These are phyloP conservation scores for Myriangium duriaei DNA, from an alignment of 2,329 filamentous ascomycete genomes.

Conservation along the genomic window DNA sequence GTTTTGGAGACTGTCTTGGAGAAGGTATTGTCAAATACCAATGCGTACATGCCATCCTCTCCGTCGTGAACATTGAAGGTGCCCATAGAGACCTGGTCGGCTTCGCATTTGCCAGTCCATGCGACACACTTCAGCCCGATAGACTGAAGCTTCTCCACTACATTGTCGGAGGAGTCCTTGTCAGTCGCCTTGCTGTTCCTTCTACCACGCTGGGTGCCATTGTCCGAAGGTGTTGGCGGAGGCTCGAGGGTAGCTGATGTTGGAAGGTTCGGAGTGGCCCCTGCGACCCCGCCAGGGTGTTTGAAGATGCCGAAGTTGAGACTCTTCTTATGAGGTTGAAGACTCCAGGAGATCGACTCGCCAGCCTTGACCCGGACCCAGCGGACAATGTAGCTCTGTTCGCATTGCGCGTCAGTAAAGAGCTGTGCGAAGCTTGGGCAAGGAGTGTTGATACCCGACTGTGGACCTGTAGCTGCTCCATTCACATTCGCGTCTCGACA, in stretches of 20 bases:
- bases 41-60: conserved; percentile 83
- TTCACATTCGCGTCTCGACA: not conserved
- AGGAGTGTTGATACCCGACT: conserved; percentile 1
- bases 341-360: conserved; percentile 92
- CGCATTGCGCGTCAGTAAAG: conserved; percentile 7
- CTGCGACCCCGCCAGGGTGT: conserved; percentile 65
- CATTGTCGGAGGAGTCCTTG: conserved; percentile 44
- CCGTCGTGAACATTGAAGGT: conserved; percentile 65
- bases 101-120: conserved; percentile 92
- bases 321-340: conserved; percentile 96
- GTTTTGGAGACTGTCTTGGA: conserved; percentile 92
- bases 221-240: conserved; percentile 43
- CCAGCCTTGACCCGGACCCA: conserved; percentile 88
- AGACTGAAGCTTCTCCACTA: conserved; percentile 50
- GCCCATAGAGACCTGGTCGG: conserved; percentile 86
- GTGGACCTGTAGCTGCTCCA: conserved; percentile 10
- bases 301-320: conserved; percentile 98
- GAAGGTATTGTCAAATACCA: conserved; percentile 98
- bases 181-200: conserved; percentile 21
- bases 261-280: conserved; percentile 25
- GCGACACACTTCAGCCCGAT: conserved; percentile 51
- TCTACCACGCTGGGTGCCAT: conserved; percentile 37
- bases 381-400: conserved; percentile 88
- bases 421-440: not conserved
- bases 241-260: conserved; percentile 29